Base-by-base conservation (phyloP, 2,329 filamentous ascomycete species). In the Neofusicoccum ribis region DNA sequence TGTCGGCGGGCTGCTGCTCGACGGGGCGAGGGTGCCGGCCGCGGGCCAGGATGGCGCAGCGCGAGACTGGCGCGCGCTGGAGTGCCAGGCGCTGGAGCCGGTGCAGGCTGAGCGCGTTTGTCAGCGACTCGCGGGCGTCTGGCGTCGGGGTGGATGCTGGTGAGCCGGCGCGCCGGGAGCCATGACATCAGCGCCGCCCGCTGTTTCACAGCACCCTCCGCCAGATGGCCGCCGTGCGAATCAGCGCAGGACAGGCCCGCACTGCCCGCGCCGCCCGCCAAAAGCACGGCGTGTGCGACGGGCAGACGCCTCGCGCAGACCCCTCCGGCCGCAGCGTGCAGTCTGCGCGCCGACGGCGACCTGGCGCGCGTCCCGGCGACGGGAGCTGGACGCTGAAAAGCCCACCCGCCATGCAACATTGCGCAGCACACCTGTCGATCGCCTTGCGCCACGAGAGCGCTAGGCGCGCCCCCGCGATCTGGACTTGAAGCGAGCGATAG, bases 391-490 rank as follows among this genome's bases (percentile, higher is more conserved):
- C 2, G 54, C 23, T 20, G 50, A 7, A 23, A 49, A 27, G 27
- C 46, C 46, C 17, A 15, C 20, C 7, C 14, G 27, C 47, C 5
- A 14, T 51, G 47, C 47, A n/a, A n/a, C 49, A 27, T 36, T 31
- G 51, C 14, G 27, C 15, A 12, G 36, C 37, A 37, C 36, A 43
- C 36, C 41, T 31, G 54, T 17, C 39, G 54, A 58, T 58, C 54
- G 9, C 17, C 17, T 27, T n/a, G 39, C 54, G 54, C 54, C 54
- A 58, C 54, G 54, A 44, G 54, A 44, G 54, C 43, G 44, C 56
- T 31, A 15, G 20, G 37, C 23, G 31, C 50, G 50, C 31, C 56
- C 54, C 56, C 56, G 43, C 56, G 56, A 60, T 60, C 56, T 60
- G 43, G 34, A 46, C 56, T 23, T 39, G 44, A 36, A 34, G 49